phyloP scores from a whole-genome alignment of 768 basidiomycete genomes.

The Mycena maculata region DNA sequence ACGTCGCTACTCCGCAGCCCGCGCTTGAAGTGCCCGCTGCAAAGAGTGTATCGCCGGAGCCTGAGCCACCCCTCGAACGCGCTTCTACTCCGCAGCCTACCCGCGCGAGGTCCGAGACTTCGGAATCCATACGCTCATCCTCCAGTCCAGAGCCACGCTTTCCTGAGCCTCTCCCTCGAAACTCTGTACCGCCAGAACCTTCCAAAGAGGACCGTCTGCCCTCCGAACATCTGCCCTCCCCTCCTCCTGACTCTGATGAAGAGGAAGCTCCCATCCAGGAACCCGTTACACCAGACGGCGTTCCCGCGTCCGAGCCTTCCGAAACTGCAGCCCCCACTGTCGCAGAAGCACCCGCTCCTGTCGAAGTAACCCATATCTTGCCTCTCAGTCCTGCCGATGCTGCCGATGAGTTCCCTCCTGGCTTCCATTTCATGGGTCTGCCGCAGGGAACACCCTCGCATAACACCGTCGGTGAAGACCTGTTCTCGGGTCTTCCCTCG shows the following conservation, averaged over 20 bases:
- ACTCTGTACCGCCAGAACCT: conserved; percentile 13
- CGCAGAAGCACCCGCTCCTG: not conserved
- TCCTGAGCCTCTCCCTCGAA: conserved; percentile 3
- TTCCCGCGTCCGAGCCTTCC: not conserved
- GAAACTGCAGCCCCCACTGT: not conserved
- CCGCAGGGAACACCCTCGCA: conserved; percentile 6
- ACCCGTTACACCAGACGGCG: not conserved
- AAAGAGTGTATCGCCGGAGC: conserved; percentile 12
- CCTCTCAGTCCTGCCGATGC: conserved; percentile 29
- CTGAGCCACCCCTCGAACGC: conserved; percentile 19
- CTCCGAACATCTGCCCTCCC: conserved; percentile 23
- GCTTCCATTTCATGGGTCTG: conserved; percentile 34
- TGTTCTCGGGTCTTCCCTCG: conserved; percentile 2
- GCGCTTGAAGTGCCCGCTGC: not conserved
- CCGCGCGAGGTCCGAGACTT: not conserved
- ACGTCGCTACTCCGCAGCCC: not conserved
- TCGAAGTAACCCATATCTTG: conserved; percentile 26
- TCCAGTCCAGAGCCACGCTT: conserved; percentile 33
- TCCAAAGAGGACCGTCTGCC: conserved; percentile 14
- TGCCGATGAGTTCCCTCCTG: conserved; percentile 32
- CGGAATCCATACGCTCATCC: conserved; percentile 34
- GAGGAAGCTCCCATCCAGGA: conserved; percentile 20
- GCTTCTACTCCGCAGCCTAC: not conserved
- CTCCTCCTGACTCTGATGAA: conserved; percentile 31
- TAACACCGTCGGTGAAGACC: not conserved